phyloP scores from a whole-genome alignment of 805 yeast species.

The Candida verbasci region DNA sequence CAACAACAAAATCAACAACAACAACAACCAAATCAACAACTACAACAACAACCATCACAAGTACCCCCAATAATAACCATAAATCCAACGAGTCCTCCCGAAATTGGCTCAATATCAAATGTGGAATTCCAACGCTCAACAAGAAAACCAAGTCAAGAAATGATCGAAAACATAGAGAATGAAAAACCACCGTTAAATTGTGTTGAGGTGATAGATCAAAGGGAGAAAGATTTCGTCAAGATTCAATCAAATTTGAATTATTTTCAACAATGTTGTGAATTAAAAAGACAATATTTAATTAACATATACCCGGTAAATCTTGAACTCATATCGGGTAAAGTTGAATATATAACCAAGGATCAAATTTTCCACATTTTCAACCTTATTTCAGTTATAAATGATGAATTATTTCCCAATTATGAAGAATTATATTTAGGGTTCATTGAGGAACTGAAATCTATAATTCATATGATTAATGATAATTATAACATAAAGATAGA shows the following conservation, averaged over 20 bases:
- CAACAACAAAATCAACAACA: too few relatives aligned
- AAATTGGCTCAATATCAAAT: background rate
- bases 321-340: constrained; percentile 10
- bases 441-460: constrained; percentile 30
- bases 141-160: constrained; percentile 1
- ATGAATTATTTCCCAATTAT: constrained; percentile 29
- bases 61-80: background rate
- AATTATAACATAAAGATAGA: constrained; percentile 54
- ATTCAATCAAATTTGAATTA: constrained; percentile 11
- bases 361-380: constrained; percentile 14
- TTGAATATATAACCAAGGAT: constrained; percentile 14
- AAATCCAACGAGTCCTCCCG: constrained; percentile 1
- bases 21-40: too few relatives aligned
- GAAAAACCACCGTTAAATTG: background rate
- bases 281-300: constrained; percentile 16
- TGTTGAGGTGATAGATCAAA: constrained; percentile 2
- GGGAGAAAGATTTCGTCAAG: constrained; percentile 9
- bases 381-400: constrained; percentile 19
- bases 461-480: constrained; percentile 34
- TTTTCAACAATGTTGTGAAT: constrained; percentile 13
- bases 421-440: constrained; percentile 29
- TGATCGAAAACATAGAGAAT: constrained; percentile 1
- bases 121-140: constrained; percentile 4
- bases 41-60: too few relatives aligned
- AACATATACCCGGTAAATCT: constrained; percentile 19